These are phyloP conservation scores for Beverwykella pulmonaria DNA, from an alignment of 495 filamentous ascomycete genomes.

Conservation along the genomic window DNA sequence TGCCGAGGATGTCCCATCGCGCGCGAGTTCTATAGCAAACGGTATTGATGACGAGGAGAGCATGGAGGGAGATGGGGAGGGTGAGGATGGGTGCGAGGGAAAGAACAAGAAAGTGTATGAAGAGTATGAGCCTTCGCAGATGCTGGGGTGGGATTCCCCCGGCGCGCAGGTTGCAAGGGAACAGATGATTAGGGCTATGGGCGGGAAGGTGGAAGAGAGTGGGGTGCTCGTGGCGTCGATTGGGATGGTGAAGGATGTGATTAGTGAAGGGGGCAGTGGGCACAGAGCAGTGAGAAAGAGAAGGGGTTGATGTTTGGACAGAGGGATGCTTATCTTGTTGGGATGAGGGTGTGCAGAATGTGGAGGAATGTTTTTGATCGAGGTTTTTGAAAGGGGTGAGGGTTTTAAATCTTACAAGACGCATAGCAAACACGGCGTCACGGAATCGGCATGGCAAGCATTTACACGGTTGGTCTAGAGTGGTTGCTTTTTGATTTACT, in stretches of 20 bases:
- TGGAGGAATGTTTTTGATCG: too few species aligned
- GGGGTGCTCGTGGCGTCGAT: constrained; percentile 13
- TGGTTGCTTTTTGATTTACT: neutral
- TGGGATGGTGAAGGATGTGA: constrained; percentile 34
- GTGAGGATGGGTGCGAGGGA: neutral
- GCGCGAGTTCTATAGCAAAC: constrained; percentile 6
- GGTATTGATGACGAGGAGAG: constrained; percentile 1
- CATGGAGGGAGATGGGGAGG: neutral
- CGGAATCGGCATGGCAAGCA: neutral
- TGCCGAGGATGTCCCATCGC: constrained; percentile 11
- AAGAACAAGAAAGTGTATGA: neutral
- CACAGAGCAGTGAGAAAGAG: constrained; percentile 23
- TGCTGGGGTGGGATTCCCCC: constrained; percentile 43
- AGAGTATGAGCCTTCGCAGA: constrained; percentile 38
- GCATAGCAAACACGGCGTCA: constrained; percentile 11
- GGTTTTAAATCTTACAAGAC: neutral
- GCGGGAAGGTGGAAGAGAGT: constrained; percentile 30
- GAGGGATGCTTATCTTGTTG: too few species aligned
- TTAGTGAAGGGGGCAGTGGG: constrained; percentile 15
- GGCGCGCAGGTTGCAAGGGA: constrained; percentile 40
- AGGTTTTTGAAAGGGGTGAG: too few species aligned
- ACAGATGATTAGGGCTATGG: constrained; percentile 41
- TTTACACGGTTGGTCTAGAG: neutral
- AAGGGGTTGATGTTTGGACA: constrained; percentile 20
- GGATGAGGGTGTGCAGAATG: too few species aligned